Percentiles rank a stretch among this genome's conserved stretches.
Conservation (phyloP, 2,329 filamentous ascomycete species). For the Fusarium chuoi region DNA sequence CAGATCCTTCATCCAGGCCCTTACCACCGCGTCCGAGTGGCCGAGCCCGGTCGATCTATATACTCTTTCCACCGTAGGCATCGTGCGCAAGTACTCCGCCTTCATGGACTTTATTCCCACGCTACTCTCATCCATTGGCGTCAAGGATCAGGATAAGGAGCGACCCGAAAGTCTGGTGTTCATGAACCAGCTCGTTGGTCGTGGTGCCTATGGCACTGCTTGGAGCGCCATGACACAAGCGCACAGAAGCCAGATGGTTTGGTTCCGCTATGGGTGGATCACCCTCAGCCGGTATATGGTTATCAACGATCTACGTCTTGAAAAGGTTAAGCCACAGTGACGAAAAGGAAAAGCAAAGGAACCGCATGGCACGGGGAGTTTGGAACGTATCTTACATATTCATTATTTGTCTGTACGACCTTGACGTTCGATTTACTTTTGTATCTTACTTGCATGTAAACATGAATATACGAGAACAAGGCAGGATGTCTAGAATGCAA, state of each 20-base stretch:
- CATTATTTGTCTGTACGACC: constrained; percentile 4
- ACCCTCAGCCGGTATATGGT: constrained; percentile 92
- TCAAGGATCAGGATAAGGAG: constrained; percentile 44
- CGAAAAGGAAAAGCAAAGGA: background rate
- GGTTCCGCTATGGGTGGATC: constrained; percentile 98
- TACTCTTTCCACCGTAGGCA: constrained; percentile 77
- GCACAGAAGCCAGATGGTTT: constrained; percentile 96
- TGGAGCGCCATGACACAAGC: constrained; percentile 89
- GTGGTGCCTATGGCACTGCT: constrained; percentile 64
- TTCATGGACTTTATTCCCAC: constrained; percentile 82
- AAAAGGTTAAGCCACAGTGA: constrained; percentile 48
- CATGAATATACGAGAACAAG: background rate
- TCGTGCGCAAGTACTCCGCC: constrained; percentile 83
- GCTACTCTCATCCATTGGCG: constrained; percentile 58
- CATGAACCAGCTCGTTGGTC: constrained; percentile 75
- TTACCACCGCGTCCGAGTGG: constrained; percentile 74
- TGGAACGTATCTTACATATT: constrained; percentile 11
- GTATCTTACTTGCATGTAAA: constrained; percentile 1
- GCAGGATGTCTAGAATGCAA: background rate
- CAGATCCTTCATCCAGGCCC: constrained; percentile 72
- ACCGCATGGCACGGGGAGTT: constrained; percentile 29
- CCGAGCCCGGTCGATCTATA: constrained; percentile 84
- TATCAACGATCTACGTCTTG: constrained; percentile 82
- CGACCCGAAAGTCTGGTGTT: constrained; percentile 73
- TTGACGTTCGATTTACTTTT: constrained; percentile 13